Evolutionary conservation across 2,329 filamentous ascomycete species (phyloP).

Genomic region (Colletotrichum gigasporum): DNA sequence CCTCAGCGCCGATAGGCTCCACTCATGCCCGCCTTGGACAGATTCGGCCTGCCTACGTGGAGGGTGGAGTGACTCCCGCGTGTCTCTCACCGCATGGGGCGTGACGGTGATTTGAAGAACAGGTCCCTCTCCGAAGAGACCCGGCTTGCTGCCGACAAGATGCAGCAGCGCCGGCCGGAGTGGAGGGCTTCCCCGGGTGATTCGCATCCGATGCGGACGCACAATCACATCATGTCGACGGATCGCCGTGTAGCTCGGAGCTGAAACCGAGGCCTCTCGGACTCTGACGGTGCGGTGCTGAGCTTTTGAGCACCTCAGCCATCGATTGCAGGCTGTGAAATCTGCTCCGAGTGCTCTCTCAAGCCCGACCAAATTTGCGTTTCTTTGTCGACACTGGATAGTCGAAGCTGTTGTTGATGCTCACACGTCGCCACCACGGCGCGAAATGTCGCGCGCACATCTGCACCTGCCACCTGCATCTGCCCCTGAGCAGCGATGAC

Average conservation of each 20-base stretch:
- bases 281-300: too few relatives aligned
- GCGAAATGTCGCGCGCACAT: too few relatives aligned
- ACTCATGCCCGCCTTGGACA: neutral
- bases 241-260: neutral
- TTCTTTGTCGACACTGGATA: too few relatives aligned
- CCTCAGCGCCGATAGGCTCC: neutral
- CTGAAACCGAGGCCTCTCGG: neutral
- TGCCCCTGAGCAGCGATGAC: conserved; percentile 14
- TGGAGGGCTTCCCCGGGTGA: neutral
- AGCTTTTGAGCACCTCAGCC: too few relatives aligned
- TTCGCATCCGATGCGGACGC: neutral
- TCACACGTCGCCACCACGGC: too few relatives aligned
- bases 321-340: too few relatives aligned
- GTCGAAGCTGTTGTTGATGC: too few relatives aligned
- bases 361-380: too few relatives aligned
- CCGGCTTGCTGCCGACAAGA: neutral
- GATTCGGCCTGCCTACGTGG: too few relatives aligned
- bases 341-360: too few relatives aligned
- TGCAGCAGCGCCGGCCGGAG: neutral
- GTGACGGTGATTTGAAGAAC: neutral
- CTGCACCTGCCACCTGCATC: neutral
- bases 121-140: neutral
- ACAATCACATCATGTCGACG: neutral
- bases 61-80: conserved; percentile 1
- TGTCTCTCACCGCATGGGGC: neutral